phyloP scores from a whole-genome alignment of 2,329 filamentous ascomycete genomes.

The Claviceps africana region DNA sequence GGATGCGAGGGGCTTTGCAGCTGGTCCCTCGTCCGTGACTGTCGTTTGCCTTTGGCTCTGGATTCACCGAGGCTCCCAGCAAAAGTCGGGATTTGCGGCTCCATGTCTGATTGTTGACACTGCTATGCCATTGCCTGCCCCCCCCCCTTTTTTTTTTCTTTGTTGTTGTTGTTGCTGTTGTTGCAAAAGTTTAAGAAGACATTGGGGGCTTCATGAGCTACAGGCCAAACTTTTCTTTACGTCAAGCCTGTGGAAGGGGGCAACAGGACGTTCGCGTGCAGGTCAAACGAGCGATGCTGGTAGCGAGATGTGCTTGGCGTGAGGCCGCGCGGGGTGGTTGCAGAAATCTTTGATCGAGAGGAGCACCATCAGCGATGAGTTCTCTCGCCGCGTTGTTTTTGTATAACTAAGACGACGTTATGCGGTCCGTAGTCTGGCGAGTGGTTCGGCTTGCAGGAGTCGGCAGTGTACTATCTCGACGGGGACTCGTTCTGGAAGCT shows the following conservation, averaged over 20 bases:
- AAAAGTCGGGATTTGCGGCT: slow-evolving; percentile 19
- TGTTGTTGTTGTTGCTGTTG: slow-evolving; percentile 9
- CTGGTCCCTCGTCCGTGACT: slow-evolving; percentile 14
- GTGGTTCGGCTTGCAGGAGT: not conserved
- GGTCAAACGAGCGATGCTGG: not conserved
- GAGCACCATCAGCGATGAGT: not conserved
- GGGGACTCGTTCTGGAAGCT: not conserved
- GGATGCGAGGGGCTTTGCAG: slow-evolving; percentile 6
- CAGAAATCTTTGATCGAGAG: not conserved
- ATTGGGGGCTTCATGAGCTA: slow-evolving; percentile 13
- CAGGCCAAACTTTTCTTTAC: not conserved
- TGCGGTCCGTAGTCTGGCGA: not conserved
- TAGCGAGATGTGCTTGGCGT: not conserved
- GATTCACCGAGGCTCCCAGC: slow-evolving; percentile 21
- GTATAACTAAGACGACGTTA: not conserved
- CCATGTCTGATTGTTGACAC: slow-evolving; percentile 31
- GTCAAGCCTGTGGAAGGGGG: not conserved
- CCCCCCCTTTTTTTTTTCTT: too few relatives aligned
- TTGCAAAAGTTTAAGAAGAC: slow-evolving; percentile 14
- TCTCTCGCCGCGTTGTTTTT: not conserved
- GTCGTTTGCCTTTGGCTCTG: slow-evolving; percentile 19
- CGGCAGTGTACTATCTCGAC: not conserved
- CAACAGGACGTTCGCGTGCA: not conserved
- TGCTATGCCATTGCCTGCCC: slow-evolving; percentile 29
- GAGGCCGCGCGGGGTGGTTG: not conserved